Evolutionary conservation across 345 rosid species (phyloP).

Genomic region (Fremontodendron californicum): DNA sequence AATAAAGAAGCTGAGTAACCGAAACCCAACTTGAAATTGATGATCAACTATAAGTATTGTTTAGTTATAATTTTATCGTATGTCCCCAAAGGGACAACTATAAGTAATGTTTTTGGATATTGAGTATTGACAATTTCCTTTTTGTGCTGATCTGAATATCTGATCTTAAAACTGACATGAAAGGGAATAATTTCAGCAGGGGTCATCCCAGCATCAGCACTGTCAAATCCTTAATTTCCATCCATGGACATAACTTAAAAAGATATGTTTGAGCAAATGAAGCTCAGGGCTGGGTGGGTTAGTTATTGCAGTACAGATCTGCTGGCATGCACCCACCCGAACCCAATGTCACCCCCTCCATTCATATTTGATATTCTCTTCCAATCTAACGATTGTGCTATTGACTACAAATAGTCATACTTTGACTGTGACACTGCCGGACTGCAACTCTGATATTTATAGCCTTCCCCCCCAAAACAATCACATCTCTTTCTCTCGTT

Average conservation of each 20-base stretch:
- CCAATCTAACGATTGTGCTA: slow-evolving; percentile 2
- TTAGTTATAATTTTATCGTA: too few species aligned
- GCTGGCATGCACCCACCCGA: slow-evolving; percentile 21
- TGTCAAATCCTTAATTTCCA: slow-evolving; percentile 3
- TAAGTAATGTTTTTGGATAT: too few species aligned
- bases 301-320: slow-evolving; percentile 11
- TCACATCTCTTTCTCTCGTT: neutral
- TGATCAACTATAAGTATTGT: too few species aligned
- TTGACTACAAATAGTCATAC: slow-evolving; percentile 38
- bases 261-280: neutral
- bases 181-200: neutral
- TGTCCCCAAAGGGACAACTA: too few species aligned
- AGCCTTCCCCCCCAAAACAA: slow-evolving; percentile 17
- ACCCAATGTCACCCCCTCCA: slow-evolving; percentile 8
- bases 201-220: slow-evolving; percentile 11
- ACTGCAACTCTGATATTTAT: slow-evolving; percentile 28
- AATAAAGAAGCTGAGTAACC: too few species aligned
- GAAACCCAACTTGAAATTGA: too few species aligned
- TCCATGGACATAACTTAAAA: too few species aligned
- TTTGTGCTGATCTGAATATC: neutral
- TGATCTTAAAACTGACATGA: neutral
- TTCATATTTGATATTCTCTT: neutral
- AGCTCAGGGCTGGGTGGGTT: neutral
- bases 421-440: slow-evolving; percentile 39
- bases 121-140: too few species aligned